Evolutionary conservation across 306 rosid genomes (phyloP).

Genomic region (Dryas octopetala): DNA sequence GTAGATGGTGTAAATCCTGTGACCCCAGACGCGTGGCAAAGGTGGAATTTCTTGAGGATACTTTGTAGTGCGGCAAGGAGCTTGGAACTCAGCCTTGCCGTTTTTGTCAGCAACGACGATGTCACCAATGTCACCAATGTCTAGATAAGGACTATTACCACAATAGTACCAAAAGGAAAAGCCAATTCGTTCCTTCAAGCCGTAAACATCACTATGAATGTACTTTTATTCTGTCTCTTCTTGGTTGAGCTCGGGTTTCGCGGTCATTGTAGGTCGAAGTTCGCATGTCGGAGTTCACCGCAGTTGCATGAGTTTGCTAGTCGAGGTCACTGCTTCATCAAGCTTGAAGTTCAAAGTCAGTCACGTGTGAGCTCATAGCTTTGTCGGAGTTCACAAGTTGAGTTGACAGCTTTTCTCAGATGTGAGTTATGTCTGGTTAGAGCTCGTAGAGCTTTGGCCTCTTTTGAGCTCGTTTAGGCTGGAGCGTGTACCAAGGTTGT

Average conservation of each 20-base stretch:
- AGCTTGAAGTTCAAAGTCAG: too few species aligned
- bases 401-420: too few species aligned
- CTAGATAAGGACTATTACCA: conserved; percentile 94
- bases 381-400: too few species aligned
- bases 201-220: conserved; percentile 94
- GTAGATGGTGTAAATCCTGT: conserved; percentile 94
- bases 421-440: too few species aligned
- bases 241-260: conserved; percentile 35
- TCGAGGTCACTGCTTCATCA: too few species aligned
- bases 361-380: too few species aligned
- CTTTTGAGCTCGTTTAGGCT: too few species aligned
- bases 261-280: too few species aligned
- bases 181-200: conserved; percentile 94
- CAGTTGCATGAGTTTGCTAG: too few species aligned
- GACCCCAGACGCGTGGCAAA: conserved; percentile 96
- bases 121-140: conserved; percentile 59
- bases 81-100: conserved; percentile 86
- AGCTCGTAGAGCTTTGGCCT: too few species aligned
- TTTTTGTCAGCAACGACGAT: conserved; percentile 91
- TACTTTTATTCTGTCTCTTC: conserved; percentile 99
- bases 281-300: too few species aligned
- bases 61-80: conserved; percentile 92
- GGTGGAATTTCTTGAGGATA: conserved; percentile 92
- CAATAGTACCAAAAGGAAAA: conserved; percentile 90
- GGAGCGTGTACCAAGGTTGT: too few species aligned